Evolutionary conservation across 1,139 yeast genomes (phyloP).

Genomic region (Chernovozyma sophiae-reginae): DNA sequence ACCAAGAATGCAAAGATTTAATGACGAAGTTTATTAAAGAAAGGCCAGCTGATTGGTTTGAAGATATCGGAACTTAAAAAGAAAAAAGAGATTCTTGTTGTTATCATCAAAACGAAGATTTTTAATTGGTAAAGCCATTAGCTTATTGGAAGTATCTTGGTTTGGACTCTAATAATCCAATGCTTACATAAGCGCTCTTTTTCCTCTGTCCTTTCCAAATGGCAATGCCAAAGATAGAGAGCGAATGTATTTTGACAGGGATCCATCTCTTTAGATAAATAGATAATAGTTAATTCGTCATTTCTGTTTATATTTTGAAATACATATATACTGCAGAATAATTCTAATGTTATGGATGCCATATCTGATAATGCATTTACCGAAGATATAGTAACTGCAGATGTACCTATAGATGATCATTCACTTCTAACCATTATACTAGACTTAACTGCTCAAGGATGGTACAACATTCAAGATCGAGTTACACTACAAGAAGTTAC

Average conservation of each 20-base stretch:
- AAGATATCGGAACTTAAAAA: constrained; percentile 71
- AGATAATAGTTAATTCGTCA: neutral
- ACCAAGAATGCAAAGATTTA: constrained; percentile 62
- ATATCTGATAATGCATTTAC: constrained; percentile 66
- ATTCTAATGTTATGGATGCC: constrained; percentile 61
- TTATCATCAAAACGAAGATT: no score
- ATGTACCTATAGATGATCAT: constrained; percentile 58
- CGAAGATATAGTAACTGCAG: constrained; percentile 33
- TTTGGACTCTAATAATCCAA: no score
- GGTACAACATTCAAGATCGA: constrained; percentile 53
- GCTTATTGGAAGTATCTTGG: neutral
- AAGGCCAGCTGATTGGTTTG: constrained; percentile 80
- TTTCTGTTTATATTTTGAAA: neutral
- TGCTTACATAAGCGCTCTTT: neutral
- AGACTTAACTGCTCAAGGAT: constrained; percentile 74
- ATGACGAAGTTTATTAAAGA: constrained; percentile 76
- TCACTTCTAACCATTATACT: constrained; percentile 74
- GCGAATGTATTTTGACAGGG: no score
- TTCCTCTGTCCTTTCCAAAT: no score
- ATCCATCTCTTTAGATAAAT: neutral
- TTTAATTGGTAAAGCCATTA: no score
- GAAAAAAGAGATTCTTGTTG: no score
- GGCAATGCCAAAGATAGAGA: no score
- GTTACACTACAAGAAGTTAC: constrained; percentile 51
- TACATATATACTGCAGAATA: no score